These are phyloP conservation scores for Solanum pinnatisectum DNA, from an alignment of 257 asterid species.

Conservation along the genomic window DNA sequence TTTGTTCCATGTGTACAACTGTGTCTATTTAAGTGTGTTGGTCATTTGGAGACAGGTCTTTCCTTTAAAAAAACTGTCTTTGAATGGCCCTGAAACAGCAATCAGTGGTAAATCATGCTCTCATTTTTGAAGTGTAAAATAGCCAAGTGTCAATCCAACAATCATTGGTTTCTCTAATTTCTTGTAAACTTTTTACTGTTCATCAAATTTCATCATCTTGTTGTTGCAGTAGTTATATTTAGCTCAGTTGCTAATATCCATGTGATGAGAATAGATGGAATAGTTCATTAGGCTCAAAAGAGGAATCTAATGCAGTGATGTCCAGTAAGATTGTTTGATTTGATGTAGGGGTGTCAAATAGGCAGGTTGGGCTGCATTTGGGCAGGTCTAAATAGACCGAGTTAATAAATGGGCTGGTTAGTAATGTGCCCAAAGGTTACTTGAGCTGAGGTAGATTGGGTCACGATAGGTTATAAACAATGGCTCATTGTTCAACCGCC, in stretches of 20 bases:
- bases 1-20: background rate
- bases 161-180: background rate
- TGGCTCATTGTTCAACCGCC: background rate
- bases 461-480: background rate
- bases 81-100: background rate
- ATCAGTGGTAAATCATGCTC: background rate
- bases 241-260: background rate
- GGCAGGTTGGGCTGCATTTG: background rate
- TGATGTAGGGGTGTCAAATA: background rate
- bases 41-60: background rate
- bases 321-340: background rate
- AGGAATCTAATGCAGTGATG: background rate
- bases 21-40: background rate
- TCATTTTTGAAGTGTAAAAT: background rate
- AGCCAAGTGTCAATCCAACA: background rate
- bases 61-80: background rate
- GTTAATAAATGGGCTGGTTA: background rate
- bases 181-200: background rate
- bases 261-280: background rate
- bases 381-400: background rate
- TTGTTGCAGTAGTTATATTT: background rate
- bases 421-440: background rate
- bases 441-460: background rate
- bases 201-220: background rate
- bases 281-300: background rate